Percentiles rank a stretch among this genome's conserved stretches.
Evolutionary conservation across 805 yeast species (phyloP).

Genomic region (Spathaspora sp.): DNA sequence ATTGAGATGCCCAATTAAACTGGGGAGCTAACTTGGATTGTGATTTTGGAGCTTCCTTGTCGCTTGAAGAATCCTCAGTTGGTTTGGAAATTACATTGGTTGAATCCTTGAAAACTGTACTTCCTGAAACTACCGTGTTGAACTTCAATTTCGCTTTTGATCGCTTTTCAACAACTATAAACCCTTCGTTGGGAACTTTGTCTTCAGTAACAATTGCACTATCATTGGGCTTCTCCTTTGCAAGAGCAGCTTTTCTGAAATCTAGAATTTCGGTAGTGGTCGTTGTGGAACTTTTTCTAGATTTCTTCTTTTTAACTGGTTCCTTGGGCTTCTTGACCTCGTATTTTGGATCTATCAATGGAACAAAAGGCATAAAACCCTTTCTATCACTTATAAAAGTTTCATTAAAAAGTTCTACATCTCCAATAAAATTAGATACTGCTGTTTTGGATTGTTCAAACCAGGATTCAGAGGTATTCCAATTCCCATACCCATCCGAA

Average conservation of each 20-base stretch:
- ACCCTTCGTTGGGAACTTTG: conserved; percentile 12
- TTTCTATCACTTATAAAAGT: conserved; percentile 30
- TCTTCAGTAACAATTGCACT: conserved; percentile 18
- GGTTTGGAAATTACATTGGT: conserved; percentile 8
- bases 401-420: conserved; percentile 21
- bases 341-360: conserved; percentile 29
- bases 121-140: not conserved
- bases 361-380: conserved; percentile 31
- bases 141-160: conserved; percentile 13
- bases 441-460: conserved; percentile 17
- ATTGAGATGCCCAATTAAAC: conserved; percentile 24
- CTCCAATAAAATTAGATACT: conserved; percentile 18
- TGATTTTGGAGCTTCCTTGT: not conserved
- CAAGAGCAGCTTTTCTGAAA: conserved; percentile 21
- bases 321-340: conserved; percentile 11
- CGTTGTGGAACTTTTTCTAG: conserved; percentile 22
- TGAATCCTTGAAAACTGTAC: not conserved
- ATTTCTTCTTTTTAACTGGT: conserved; percentile 15
- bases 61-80: not conserved
- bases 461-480: conserved; percentile 13
- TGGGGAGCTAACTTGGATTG: conserved; percentile 19
- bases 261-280: conserved; percentile 17
- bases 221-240: conserved; percentile 10
- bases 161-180: conserved; percentile 24
- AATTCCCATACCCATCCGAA: conserved; percentile 12